phyloP scores from a whole-genome alignment of 1,284 basidiomycete species.

The Apiotrichum montevideense region DNA sequence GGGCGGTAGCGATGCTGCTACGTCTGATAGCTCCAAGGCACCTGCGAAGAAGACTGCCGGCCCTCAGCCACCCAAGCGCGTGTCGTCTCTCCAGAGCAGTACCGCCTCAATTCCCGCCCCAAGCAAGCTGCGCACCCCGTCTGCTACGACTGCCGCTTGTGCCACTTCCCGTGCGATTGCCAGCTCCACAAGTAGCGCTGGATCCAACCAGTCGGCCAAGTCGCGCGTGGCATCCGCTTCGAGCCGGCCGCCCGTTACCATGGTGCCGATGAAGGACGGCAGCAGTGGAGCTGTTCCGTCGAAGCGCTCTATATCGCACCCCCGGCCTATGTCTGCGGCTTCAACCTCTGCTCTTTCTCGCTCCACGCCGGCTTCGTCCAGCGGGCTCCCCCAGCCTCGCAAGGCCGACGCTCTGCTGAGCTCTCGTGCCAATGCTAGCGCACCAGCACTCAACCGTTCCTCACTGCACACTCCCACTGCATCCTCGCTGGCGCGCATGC shows the following conservation, averaged over 20 bases:
- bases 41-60: not conserved
- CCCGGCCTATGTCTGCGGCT: not conserved
- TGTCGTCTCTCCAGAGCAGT: not conserved
- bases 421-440: not conserved
- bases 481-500: constrained; percentile 38
- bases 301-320: not conserved
- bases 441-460: constrained; percentile 1
- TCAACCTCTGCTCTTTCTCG: not conserved
- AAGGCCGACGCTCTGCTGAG: not conserved
- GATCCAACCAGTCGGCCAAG: too few relatives aligned
- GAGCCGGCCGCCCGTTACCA: constrained; percentile 1
- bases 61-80: not conserved
- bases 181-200: not conserved
- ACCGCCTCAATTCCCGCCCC: not conserved
- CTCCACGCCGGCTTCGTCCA: not conserved
- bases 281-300: not conserved
- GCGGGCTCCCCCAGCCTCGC: not conserved
- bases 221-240: not conserved
- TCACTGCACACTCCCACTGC: constrained; percentile 37
- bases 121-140: not conserved
- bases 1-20: not conserved
- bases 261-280: constrained; percentile 13
- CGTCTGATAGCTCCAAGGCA: constrained; percentile 1
- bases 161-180: not conserved
- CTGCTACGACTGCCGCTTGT: not conserved